Conservation (phyloP, 805 yeast species). For the Schwanniomyces pseudopolymorphus region DNA sequence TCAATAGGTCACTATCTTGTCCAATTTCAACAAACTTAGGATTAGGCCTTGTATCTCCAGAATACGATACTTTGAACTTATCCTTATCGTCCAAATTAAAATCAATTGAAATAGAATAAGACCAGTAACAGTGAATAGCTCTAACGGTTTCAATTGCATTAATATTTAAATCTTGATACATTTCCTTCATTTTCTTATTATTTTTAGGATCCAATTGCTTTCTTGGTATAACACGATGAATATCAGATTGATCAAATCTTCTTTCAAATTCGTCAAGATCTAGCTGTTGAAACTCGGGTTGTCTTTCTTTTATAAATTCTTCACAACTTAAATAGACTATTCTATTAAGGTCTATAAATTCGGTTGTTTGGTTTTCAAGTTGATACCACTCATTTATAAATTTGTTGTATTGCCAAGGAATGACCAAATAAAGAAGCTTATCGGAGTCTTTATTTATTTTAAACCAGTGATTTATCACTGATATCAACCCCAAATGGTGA, state of each 20-base stretch:
- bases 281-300: conserved; percentile 28
- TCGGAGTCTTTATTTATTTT: conserved; percentile 29
- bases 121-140: conserved; percentile 82
- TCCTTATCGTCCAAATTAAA: conserved; percentile 44
- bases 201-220: conserved; percentile 26
- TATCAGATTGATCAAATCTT: conserved; percentile 24
- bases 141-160: conserved; percentile 55
- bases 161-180: conserved; percentile 47
- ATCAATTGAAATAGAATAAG: conserved; percentile 62
- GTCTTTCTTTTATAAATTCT: conserved; percentile 42
- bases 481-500: conserved; percentile 84
- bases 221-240: conserved; percentile 14
- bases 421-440: conserved; percentile 53
- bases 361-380: conserved; percentile 37
- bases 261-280: conserved; percentile 31
- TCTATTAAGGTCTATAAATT: conserved; percentile 34
- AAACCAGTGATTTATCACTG: conserved; percentile 71
- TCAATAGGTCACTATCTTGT: conserved; percentile 61
- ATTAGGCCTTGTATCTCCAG: conserved; percentile 94
- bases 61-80: conserved; percentile 73
- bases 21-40: conserved; percentile 67
- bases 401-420: conserved; percentile 71
- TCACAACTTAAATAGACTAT: conserved; percentile 61
- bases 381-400: conserved; percentile 70
- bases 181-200: conserved; percentile 21